phyloP scores from a whole-genome alignment of 768 basidiomycete genomes.

The Hypholoma sublateritium region DNA sequence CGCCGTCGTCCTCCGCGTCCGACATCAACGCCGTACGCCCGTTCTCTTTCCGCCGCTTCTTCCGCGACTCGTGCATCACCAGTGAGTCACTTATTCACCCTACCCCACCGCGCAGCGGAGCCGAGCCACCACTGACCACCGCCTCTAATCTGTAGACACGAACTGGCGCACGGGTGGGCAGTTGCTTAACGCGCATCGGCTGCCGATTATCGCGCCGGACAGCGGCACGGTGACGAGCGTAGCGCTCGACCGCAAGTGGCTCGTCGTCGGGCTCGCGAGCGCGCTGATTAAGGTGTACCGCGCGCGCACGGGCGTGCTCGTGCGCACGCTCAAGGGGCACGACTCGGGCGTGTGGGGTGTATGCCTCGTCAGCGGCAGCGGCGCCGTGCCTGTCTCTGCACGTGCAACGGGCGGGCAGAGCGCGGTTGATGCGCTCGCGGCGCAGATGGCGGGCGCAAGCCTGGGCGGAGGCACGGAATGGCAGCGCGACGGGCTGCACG shows the following conservation, averaged over 20 bases:
- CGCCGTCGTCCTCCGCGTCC: neutral
- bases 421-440: neutral
- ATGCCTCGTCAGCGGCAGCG: constrained; percentile 72
- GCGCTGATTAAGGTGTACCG: constrained; percentile 85
- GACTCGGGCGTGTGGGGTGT: constrained; percentile 93
- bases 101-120: neutral
- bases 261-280: constrained; percentile 89
- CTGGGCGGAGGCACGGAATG: neutral
- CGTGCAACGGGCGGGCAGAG: neutral
- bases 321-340: constrained; percentile 80
- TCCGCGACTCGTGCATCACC: constrained; percentile 6
- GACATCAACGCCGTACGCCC: neutral
- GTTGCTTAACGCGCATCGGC: constrained; percentile 64
- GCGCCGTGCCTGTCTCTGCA: constrained; percentile 16
- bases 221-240: constrained; percentile 70
- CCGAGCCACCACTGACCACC: neutral
- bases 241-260: constrained; percentile 78
- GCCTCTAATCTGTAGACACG: constrained; percentile 47
- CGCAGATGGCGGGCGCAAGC: neutral
- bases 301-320: constrained; percentile 71
- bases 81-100: neutral
- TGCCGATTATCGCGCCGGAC: constrained; percentile 23
- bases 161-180: constrained; percentile 81
- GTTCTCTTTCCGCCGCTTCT: constrained; percentile 21
- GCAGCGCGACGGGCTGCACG: constrained; percentile 8